Evolutionary conservation across 768 basidiomycete species (phyloP).

Genomic region (Tylopilus intermedius): DNA sequence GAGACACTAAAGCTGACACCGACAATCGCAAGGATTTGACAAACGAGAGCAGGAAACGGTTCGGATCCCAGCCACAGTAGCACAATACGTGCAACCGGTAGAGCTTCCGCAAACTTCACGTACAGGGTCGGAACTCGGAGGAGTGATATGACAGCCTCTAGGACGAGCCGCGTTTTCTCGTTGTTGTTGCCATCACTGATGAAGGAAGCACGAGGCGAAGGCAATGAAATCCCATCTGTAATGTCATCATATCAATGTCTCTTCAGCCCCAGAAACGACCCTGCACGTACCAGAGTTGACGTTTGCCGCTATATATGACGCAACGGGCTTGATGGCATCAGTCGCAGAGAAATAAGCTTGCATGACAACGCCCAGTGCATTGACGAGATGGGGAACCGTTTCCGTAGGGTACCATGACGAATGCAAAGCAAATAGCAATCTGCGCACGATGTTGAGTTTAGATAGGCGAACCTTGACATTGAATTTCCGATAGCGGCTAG

Average conservation of each 20-base stretch:
- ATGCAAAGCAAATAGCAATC: constrained; percentile 77
- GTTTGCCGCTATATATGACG: constrained; percentile 81
- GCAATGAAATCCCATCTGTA: constrained; percentile 4
- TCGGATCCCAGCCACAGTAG: constrained; percentile 75
- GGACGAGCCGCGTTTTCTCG: no score
- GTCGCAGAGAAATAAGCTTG: constrained; percentile 67
- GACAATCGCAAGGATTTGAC: constrained; percentile 57
- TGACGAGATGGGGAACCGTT: constrained; percentile 42
- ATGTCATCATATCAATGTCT: neutral
- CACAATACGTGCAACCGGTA: constrained; percentile 75
- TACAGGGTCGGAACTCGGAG: constrained; percentile 54
- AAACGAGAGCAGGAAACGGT: constrained; percentile 56
- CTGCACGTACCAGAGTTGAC: constrained; percentile 54
- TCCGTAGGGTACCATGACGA: constrained; percentile 69
- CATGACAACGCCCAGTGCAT: constrained; percentile 57
- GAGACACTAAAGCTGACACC: constrained; percentile 50
- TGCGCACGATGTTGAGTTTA: constrained; percentile 68
- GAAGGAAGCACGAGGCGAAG: constrained; percentile 15
- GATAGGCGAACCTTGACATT: constrained; percentile 70
- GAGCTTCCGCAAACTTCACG: constrained; percentile 62
- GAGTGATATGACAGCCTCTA: constrained; percentile 46
- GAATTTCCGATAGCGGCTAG: constrained; percentile 71
- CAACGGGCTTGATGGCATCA: constrained; percentile 76
- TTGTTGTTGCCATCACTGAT: constrained; percentile 33
- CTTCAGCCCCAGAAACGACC: neutral